Percentiles rank a stretch among this genome's conserved stretches.
Conservation (phyloP, 768 basidiomycete species). For the Terana coerulea region DNA sequence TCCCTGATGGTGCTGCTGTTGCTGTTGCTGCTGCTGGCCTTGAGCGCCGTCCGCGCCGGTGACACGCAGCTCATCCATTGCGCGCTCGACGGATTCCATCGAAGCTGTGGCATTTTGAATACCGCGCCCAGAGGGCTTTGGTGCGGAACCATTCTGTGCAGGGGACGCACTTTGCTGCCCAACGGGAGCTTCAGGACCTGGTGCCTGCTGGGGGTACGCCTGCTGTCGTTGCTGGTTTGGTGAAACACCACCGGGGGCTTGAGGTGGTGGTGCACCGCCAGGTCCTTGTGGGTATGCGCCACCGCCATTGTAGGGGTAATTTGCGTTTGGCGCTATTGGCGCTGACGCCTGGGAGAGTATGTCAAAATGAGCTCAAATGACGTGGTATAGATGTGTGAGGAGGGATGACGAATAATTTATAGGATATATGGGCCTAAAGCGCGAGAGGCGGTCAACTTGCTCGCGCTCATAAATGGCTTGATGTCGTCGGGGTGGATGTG, state of each 20-base stretch:
- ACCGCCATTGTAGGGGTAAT: slow-evolving; percentile 21
- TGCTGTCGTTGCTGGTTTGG: slow-evolving; percentile 20
- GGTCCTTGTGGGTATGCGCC: slow-evolving; percentile 19
- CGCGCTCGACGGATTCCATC: slow-evolving; percentile 65
- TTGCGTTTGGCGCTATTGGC: slow-evolving; percentile 30
- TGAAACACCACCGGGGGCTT: slow-evolving; percentile 14
- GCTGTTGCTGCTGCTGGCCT: slow-evolving; percentile 21
- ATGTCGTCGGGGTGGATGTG: slow-evolving; percentile 25
- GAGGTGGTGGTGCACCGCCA: slow-evolving; percentile 5
- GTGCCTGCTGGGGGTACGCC: slow-evolving; percentile 2
- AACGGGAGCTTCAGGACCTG: slow-evolving; percentile 12
- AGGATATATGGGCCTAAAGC: slow-evolving; percentile 42
- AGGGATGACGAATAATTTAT: slow-evolving; percentile 62
- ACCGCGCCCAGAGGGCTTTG: slow-evolving; percentile 36
- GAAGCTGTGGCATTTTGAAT: slow-evolving; percentile 74
- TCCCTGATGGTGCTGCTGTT: slow-evolving; percentile 14
- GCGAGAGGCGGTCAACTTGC: slow-evolving; percentile 32
- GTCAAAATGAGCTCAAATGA: not conserved
- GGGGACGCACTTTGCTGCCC: slow-evolving; percentile 19
- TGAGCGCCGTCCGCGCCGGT: no score
- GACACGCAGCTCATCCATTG: slow-evolving; percentile 46
- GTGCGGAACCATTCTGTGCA: slow-evolving; percentile 29
- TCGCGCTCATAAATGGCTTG: slow-evolving; percentile 46
- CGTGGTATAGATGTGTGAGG: slow-evolving; percentile 37
- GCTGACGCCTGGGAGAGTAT: slow-evolving; percentile 42